Evolutionary conservation across 2,329 filamentous ascomycete genomes (phyloP).

Genomic region (Trichoderma harzianum): DNA sequence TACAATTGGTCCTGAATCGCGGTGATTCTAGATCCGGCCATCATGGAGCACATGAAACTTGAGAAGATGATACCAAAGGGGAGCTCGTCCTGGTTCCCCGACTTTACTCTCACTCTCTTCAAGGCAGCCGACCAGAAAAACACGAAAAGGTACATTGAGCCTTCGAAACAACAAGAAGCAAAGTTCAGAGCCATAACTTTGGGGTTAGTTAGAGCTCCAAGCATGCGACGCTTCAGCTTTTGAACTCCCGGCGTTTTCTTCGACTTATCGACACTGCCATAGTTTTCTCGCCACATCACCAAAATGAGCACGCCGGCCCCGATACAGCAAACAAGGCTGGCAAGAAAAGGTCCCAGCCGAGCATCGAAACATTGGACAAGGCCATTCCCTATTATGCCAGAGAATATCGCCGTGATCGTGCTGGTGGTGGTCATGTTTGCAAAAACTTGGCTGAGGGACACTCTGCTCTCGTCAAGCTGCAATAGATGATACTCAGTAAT

Average conservation of each 20-base stretch:
- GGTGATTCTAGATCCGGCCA: constrained; percentile 46
- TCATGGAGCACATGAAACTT: constrained; percentile 56
- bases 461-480: constrained; percentile 39
- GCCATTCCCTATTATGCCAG: constrained; percentile 51
- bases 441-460: constrained; percentile 49
- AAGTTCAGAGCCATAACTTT: constrained; percentile 49
- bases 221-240: neutral
- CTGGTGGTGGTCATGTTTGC: constrained; percentile 52
- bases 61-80: constrained; percentile 52
- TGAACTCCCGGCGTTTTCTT: neutral
- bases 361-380: constrained; percentile 47
- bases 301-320: constrained; percentile 38
- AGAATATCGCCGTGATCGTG: constrained; percentile 52
- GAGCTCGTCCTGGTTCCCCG: constrained; percentile 28
- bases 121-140: constrained; percentile 60
- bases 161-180: constrained; percentile 57
- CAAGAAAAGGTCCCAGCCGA: constrained; percentile 52
- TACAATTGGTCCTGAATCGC: neutral
- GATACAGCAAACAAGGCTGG: constrained; percentile 39
- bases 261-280: constrained; percentile 19
- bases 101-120: constrained; percentile 37
- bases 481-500: constrained; percentile 52
- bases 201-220: constrained; percentile 7
- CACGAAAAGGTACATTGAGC: constrained; percentile 60
- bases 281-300: constrained; percentile 38